Evolutionary conservation across 768 basidiomycete species (phyloP).

Genomic region (Clitopilus passeckerianus): DNA sequence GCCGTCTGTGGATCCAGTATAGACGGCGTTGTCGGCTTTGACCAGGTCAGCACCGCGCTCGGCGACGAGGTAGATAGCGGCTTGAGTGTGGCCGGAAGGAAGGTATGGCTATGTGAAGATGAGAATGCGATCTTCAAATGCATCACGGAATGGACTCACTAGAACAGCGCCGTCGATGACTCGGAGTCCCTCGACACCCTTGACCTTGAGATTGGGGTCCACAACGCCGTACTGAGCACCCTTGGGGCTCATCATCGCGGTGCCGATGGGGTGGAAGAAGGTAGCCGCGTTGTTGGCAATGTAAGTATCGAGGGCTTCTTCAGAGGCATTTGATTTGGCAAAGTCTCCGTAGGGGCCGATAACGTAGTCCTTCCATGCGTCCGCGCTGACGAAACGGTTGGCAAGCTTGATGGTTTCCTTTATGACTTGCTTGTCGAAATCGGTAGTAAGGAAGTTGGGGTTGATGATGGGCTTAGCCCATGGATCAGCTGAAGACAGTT

Average conservation of each 20-base stretch:
- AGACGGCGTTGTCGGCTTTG: neutral
- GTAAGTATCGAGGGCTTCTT: constrained; percentile 9
- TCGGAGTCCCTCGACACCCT: constrained; percentile 19
- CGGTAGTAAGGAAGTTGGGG: constrained; percentile 30
- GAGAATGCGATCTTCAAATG: neutral
- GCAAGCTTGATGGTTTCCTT: constrained; percentile 18
- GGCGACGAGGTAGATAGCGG: constrained; percentile 7
- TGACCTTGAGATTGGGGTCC: constrained; percentile 22
- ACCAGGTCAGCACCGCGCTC: constrained; percentile 10
- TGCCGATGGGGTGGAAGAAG: constrained; percentile 15
- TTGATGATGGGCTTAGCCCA: constrained; percentile 31
- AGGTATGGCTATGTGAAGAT: constrained; percentile 6
- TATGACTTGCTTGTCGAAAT: constrained; percentile 17
- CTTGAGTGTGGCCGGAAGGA: constrained; percentile 9
- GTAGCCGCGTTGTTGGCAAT: constrained; percentile 5
- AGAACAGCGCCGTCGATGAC: constrained; percentile 22
- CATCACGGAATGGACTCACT: constrained; percentile 8
- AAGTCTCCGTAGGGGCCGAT: constrained; percentile 5
- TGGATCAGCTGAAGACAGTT: constrained; percentile 3
- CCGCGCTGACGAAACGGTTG: constrained; percentile 14
- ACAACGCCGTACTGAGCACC: constrained; percentile 18
- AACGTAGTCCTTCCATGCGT: constrained; percentile 22
- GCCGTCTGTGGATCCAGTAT: neutral
- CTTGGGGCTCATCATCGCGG: constrained; percentile 16
- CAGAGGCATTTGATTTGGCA: constrained; percentile 2